Conservation (phyloP, 345 rosid genomes). For the Aegle marmelos region DNA sequence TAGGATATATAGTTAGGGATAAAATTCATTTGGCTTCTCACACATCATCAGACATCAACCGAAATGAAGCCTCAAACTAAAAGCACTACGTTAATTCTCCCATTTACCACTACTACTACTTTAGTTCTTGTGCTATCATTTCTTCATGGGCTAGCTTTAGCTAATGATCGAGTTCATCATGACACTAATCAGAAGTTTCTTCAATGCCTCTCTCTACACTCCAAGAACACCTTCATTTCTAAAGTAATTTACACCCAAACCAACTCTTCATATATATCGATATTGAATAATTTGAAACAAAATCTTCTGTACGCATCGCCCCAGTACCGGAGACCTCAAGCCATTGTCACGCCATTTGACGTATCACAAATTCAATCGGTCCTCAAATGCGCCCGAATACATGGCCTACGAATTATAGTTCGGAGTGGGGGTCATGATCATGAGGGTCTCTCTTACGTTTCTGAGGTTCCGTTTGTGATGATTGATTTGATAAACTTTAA, state of each 20-base stretch:
- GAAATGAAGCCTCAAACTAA: conserved; percentile 1
- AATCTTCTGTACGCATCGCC: conserved; percentile 5
- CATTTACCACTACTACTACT: background rate
- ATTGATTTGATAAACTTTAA: too few relatives aligned
- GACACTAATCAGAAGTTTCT: background rate
- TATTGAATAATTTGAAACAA: background rate
- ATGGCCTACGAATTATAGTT: too few relatives aligned
- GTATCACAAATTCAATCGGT: background rate
- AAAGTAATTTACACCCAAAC: background rate
- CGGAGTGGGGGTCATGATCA: too few relatives aligned
- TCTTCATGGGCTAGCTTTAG: background rate
- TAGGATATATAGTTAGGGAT: background rate
- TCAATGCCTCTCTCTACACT: background rate
- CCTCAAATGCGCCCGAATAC: too few relatives aligned
- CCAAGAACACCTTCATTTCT: background rate
- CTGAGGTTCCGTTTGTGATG: too few relatives aligned
- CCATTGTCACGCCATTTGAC: background rate
- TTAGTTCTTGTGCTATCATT: background rate
- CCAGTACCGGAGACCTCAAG: conserved; percentile 4
- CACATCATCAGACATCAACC: too few relatives aligned
- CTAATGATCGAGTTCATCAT: too few relatives aligned
- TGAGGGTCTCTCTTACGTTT: too few relatives aligned
- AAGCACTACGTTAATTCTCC: background rate
- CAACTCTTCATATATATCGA: conserved; percentile 5
- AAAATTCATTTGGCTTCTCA: background rate